Percentiles rank a stretch among this genome's conserved stretches.
phyloP scores from a whole-genome alignment of 768 basidiomycete genomes.

The Suillus subluteus region DNA sequence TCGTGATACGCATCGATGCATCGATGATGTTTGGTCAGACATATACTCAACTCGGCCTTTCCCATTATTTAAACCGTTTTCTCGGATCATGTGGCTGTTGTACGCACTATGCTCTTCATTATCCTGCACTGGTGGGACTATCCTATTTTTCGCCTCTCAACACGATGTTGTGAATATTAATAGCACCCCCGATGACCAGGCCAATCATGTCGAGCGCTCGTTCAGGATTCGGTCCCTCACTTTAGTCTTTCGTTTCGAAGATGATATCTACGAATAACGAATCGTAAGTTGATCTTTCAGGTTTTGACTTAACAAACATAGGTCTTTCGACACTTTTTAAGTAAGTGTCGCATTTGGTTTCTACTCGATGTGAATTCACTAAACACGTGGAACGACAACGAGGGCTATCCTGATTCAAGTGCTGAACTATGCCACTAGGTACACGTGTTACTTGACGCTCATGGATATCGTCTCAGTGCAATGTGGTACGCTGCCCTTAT shows the following conservation, averaged over 20 bases:
- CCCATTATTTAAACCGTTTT: background rate
- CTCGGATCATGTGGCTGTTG: background rate
- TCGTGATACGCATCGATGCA: background rate
- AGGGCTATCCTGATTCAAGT: background rate
- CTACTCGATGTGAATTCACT: slow-evolving; percentile 1
- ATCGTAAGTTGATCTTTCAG: background rate
- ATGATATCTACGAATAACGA: background rate
- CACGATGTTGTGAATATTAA: background rate
- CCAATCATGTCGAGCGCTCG: background rate
- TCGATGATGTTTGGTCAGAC: background rate
- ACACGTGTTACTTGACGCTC: slow-evolving; percentile 18
- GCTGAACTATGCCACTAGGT: slow-evolving; percentile 10
- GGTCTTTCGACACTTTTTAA: slow-evolving; percentile 1
- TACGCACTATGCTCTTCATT: background rate
- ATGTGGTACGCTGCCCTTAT: slow-evolving; percentile 11
- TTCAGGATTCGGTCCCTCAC: background rate
- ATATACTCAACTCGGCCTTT: background rate
- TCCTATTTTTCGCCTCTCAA: background rate
- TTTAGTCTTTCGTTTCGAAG: too few species aligned
- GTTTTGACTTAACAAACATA: background rate
- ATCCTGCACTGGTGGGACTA: background rate
- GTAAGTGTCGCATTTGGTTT: slow-evolving; percentile 1
- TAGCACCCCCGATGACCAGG: background rate
- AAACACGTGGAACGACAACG: slow-evolving; percentile 7
- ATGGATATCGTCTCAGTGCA: slow-evolving; percentile 23